A percentile compares a stretch with the other conserved stretches of the same genome.
Evolutionary conservation across 768 basidiomycete genomes (phyloP).

Genomic region (Panellus pusillus): DNA sequence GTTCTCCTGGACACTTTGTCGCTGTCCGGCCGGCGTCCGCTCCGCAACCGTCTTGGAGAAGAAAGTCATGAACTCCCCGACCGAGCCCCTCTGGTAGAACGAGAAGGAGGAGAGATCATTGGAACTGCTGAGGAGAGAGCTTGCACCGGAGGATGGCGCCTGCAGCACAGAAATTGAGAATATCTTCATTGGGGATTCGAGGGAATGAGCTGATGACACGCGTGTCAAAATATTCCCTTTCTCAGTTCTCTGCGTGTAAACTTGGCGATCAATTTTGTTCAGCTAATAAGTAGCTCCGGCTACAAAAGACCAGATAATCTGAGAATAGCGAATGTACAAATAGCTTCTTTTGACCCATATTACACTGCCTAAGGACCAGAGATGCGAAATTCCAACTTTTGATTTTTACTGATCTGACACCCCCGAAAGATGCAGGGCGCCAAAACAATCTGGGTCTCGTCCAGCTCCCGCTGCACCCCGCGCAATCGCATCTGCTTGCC

Average conservation of each 20-base stretch:
- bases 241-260: not conserved
- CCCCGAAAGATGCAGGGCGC: no score
- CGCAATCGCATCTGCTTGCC: no score
- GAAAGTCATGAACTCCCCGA: slow-evolving; percentile 92
- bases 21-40: slow-evolving; percentile 81
- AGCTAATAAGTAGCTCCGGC: no score
- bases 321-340: no score
- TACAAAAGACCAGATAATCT: no score
- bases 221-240: not conserved
- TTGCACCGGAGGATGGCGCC: slow-evolving; percentile 62
- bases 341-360: no score
- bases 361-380: no score
- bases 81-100: slow-evolving; percentile 88
- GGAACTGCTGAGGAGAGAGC: slow-evolving; percentile 64
- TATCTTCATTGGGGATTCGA: slow-evolving; percentile 81
- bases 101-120: slow-evolving; percentile 88
- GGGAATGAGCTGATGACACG: not conserved
- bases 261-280: no score
- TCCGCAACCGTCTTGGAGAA: slow-evolving; percentile 91
- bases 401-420: no score
- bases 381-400: no score
- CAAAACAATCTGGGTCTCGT: no score
- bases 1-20: slow-evolving; percentile 94
- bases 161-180: slow-evolving; percentile 76
- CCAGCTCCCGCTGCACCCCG: no score